Evolutionary conservation across 441 rosid genomes (phyloP).

Genomic region (Aquilaria agallochum): DNA sequence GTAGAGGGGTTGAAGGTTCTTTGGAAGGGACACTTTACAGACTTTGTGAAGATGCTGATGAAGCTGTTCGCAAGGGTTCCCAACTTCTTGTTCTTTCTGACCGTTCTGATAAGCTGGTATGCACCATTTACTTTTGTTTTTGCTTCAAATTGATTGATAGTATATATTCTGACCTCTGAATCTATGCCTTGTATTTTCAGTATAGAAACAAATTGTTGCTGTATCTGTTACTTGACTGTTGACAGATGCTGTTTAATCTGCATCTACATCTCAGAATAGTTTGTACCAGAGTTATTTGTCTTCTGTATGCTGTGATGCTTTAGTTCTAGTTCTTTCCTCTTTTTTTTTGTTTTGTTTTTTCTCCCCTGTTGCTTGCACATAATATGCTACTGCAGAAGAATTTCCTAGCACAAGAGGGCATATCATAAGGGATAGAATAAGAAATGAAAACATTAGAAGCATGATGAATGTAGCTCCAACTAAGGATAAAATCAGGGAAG

Average conservation of each 20-base stretch:
- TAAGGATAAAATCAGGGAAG: no score
- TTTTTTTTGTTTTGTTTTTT: no score
- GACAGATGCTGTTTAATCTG: background rate
- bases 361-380: no score
- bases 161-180: background rate
- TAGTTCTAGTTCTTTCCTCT: no score
- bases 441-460: no score
- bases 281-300: no score
- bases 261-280: no score
- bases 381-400: no score
- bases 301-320: background rate
- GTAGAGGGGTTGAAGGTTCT: constrained; percentile 90
- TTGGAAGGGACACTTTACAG: constrained; percentile 57
- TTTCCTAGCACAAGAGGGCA: no score
- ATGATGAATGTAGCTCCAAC: no score
- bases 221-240: background rate
- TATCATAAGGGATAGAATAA: no score
- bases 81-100: constrained; percentile 95
- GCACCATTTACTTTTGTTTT: background rate
- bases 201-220: background rate
- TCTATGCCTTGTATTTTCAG: background rate
- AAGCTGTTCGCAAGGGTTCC: constrained; percentile 95
- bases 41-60: constrained; percentile 99
- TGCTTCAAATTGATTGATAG: no score
- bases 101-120: constrained; percentile 76